Conservation (phyloP, 2,329 filamentous ascomycete genomes). For the Cercospora brassicicola region DNA sequence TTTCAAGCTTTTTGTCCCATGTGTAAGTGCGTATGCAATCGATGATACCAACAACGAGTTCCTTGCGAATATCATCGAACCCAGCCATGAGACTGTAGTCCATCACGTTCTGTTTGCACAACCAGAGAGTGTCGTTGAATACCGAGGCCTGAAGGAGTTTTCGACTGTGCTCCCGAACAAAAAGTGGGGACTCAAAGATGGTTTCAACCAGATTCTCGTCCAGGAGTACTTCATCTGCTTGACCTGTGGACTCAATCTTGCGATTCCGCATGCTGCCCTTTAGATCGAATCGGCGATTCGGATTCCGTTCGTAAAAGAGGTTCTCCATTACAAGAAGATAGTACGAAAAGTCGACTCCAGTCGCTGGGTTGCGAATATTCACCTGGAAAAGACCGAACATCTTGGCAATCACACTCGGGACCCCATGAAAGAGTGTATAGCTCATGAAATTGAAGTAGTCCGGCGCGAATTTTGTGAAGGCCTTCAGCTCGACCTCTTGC, state of each 20-base stretch:
- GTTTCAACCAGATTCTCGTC: conserved; percentile 99
- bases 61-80: conserved; percentile 84
- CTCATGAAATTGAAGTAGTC: conserved; percentile 98
- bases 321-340: conserved; percentile 97
- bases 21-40: conserved; percentile 98
- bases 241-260: conserved; percentile 92
- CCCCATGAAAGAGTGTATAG: conserved; percentile 85
- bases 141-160: conserved; percentile 87
- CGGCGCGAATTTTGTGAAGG: conserved; percentile 91
- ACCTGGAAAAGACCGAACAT: conserved; percentile 99
- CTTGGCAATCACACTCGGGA: conserved; percentile 96
- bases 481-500: conserved; percentile 85
- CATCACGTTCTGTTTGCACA: conserved; percentile 96
- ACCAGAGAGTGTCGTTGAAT: conserved; percentile 95
- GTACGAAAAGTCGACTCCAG: conserved; percentile 89
- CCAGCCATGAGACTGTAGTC: conserved; percentile 99
- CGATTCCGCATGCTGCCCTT: conserved; percentile 99
- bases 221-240: conserved; percentile 91
- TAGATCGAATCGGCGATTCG: conserved; percentile 79
- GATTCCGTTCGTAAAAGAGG: conserved; percentile 89
- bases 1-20: conserved; percentile 99
- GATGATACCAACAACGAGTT: conserved; percentile 95
- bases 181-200: conserved; percentile 94
- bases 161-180: conserved; percentile 93
- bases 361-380: conserved; percentile 90